Percentiles rank a stretch among this genome's conserved stretches.
Evolutionary conservation across 306 rosid genomes (phyloP).

Genomic region (Cucurbita moschata): DNA sequence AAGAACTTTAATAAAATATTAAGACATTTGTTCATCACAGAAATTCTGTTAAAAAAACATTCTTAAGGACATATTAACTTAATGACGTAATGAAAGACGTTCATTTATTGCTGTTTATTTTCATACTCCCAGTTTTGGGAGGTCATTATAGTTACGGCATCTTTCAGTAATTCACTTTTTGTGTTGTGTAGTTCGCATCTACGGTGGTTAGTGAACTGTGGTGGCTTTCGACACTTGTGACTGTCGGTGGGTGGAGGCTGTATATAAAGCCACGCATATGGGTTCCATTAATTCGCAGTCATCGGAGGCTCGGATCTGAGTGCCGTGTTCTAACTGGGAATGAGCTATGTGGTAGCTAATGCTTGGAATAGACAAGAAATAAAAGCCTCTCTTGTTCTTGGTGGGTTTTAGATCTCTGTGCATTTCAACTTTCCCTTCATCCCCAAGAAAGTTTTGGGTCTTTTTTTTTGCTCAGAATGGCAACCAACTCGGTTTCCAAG

Average conservation of each 20-base stretch:
- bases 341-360: constrained; percentile 15
- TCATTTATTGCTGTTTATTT: not conserved
- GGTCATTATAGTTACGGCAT: not conserved
- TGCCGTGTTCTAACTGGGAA: constrained; percentile 16
- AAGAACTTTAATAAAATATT: not conserved
- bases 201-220: constrained; percentile 21
- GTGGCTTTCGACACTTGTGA: constrained; percentile 28
- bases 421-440: not conserved
- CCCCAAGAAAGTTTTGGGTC: not conserved
- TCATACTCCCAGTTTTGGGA: not conserved
- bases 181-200: not conserved
- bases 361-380: not conserved
- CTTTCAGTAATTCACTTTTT: not conserved
- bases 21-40: not conserved
- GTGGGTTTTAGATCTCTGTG: constrained; percentile 1
- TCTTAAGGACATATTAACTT: not conserved
- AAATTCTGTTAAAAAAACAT: not conserved
- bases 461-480: constrained; percentile 23
- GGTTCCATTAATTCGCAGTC: constrained; percentile 16
- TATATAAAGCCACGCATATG: not conserved
- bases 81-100: not conserved
- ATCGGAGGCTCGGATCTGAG: constrained; percentile 10
- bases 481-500: constrained; percentile 41
- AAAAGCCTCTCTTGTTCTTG: not conserved
- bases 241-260: constrained; percentile 18